A percentile compares a stretch with the other conserved stretches of the same genome.
These are phyloP conservation scores for Paramecium caudatum DNA, from an alignment of 73 alveolate genomes.

Conservation along the genomic window DNA sequence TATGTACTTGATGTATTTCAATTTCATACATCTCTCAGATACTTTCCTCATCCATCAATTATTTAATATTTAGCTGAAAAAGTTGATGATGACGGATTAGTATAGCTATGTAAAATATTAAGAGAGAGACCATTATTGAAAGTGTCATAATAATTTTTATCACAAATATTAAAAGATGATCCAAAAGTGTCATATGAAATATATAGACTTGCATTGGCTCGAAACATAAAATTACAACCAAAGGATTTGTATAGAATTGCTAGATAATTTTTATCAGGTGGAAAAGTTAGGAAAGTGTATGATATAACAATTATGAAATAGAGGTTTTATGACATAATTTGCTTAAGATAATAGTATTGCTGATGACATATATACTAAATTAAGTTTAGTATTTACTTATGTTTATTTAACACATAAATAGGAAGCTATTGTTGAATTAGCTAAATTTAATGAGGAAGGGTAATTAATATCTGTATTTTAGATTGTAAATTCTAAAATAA, in stretches of 20 bases:
- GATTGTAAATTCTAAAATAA: not conserved
- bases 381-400: conserved; percentile 19
- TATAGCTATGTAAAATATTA: not conserved
- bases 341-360: conserved; percentile 28
- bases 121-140: not conserved
- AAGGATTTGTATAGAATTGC: conserved; percentile 44
- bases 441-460: conserved; percentile 25
- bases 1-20: conserved; percentile 12
- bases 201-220: not conserved
- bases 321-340: conserved; percentile 48
- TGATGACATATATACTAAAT: not conserved
- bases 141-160: not conserved
- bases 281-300: conserved; percentile 45
- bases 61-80: not conserved
- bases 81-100: conserved; percentile 22
- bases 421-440: conserved; percentile 3
- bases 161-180: not conserved
- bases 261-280: conserved; percentile 21
- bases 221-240: conserved; percentile 11
- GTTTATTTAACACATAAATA: conserved; percentile 22
- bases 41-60: conserved; percentile 24
- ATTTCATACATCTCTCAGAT: conserved; percentile 27
- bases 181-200: conserved; percentile 25
- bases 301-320: not conserved
- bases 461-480: not conserved